Evolutionary conservation across 345 rosid species (phyloP), one percentile per base, ranked within the genome.

Genomic region (Carallia pectinifolia): DNA sequence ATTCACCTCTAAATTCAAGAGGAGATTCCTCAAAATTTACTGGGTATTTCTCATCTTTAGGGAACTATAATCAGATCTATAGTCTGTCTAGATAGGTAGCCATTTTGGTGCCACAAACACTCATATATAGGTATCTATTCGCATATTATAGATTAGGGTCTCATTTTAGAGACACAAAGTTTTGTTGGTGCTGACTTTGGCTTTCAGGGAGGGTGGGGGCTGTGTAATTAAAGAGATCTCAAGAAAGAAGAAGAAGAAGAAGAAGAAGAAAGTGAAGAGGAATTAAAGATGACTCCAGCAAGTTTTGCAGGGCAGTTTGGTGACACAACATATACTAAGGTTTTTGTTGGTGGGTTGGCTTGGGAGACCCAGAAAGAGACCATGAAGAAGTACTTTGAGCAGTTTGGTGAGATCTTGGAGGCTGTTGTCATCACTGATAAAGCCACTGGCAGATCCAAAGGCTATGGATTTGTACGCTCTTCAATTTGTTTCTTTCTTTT

Each of bases 361-460:
- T 94, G 98, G 98, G 98, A 94, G 74, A 94, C 98, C 3, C 96
- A 94, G 77, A 94, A 90, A 83, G 83, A 87, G 65, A 91, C 98
- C 66, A 87, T 94, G 86, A 89, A 86, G 95, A 89, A 84, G 62
- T 90, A 91, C 79, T 94, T 94, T 59, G 93, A 94, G 72, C 98
- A 91, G 86, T 94, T 94, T 72, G 98, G 98, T 16, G 97, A 91
- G 79, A 94, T 94, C 87, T 76, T 94, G 80, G 98, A 94, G 82
- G 98, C 98, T 75, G 98, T 91, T 23, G 98, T 94, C 71, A 94
- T 94, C 82, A 86, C 96, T 68, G 98, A 91, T 71, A 94, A 94
- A 81, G 91, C 97, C 71, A 88, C 95, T 9, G 98, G 97, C 74
- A 91, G 98, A 89, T 94, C 98, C 85, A 94, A 94, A 77, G 98